Base-by-base conservation (phyloP, 306 rosid species). In the Fragaria iinumae region DNA sequence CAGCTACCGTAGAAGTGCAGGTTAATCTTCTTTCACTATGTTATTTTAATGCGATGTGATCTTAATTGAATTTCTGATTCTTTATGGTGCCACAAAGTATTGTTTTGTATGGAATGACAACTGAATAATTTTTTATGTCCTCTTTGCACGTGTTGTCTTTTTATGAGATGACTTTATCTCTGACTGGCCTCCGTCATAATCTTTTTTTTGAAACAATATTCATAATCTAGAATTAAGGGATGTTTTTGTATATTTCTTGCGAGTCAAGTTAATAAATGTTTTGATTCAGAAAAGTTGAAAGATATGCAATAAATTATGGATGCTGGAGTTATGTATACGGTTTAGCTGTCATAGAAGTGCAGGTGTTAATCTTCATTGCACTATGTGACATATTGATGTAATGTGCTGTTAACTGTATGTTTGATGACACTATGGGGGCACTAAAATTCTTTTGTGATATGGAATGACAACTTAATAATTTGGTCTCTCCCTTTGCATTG, bases 1-100 rank as follows among this genome's bases (percentile, higher is more conserved):
- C 99, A 68, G 75, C 63, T 74, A 77, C 77, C 43, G 87, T 95
- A 74, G 97, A 95, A 89, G 92, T 95, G 82, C 91, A 86, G 99
- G 99, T 92, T 67, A 67, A 73, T 79, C 20, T 43, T 88, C 78
- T 56, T 45, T 29, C 32, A 8, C 13, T 63, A 11, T 63, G 53
- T 29, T 71, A 27, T 72, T 81, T 72, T 75, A 16, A 13, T 55
- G 74, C 59, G 34, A 23, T 49, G 71, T 50, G 38, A 73, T 69
- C 71, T 11, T 66, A 18, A 45, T 21, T 44, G 17, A 23, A 69
- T 69, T 6, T 27, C 12, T 27, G 5, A 44, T 44, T 29, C 59
- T 2, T 3, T 32, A 65, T 64, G 64, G 39, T 49, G 66, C 36
- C 71, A 43, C 38, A 36, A 17, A 27, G 32, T 7, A 41, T 77